Conservation (phyloP, 164 flowering plant genomes). For the Dillenia turbinata region DNA sequence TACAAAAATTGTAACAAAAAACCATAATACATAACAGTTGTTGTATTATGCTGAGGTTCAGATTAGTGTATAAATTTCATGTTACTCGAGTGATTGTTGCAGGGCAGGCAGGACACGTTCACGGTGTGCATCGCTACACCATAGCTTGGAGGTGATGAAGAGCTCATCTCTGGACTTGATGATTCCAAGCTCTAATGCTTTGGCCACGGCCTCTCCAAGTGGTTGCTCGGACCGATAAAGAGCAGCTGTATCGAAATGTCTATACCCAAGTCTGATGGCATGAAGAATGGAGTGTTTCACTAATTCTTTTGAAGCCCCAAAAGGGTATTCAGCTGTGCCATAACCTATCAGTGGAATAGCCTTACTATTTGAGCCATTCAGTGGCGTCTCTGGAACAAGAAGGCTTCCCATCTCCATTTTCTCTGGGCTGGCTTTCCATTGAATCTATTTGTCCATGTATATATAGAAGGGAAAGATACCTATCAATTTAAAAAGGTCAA, state of each 20-base stretch:
- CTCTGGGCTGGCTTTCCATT: too few relatives aligned
- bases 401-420: too few relatives aligned
- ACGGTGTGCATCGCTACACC: conserved; percentile 14
- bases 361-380: too few relatives aligned
- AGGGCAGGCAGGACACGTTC: conserved; percentile 23
- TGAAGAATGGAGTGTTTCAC: conserved; percentile 1
- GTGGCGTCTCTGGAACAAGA: too few relatives aligned
- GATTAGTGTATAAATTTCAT: too few relatives aligned
- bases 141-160: conserved; percentile 9
- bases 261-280: conserved; percentile 19
- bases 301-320: neutral
- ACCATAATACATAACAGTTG: too few relatives aligned
- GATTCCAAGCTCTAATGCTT: conserved; percentile 16
- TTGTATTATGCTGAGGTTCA: too few relatives aligned
- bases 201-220: conserved; percentile 21
- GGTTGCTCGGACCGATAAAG: conserved; percentile 19
- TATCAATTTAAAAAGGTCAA: too few relatives aligned
- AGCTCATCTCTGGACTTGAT: conserved; percentile 15
- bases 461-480: too few relatives aligned
- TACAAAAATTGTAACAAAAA: neutral
- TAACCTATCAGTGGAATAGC: too few relatives aligned
- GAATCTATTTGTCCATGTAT: too few relatives aligned
- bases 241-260: conserved; percentile 25
- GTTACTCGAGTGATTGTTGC: conserved; percentile 16
- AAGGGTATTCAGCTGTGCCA: neutral